Percentiles rank a stretch among this genome's conserved stretches.
These are phyloP conservation scores for Leishmania braziliensis DNA, from an alignment of 208 protist genomes.

Conservation along the genomic window DNA sequence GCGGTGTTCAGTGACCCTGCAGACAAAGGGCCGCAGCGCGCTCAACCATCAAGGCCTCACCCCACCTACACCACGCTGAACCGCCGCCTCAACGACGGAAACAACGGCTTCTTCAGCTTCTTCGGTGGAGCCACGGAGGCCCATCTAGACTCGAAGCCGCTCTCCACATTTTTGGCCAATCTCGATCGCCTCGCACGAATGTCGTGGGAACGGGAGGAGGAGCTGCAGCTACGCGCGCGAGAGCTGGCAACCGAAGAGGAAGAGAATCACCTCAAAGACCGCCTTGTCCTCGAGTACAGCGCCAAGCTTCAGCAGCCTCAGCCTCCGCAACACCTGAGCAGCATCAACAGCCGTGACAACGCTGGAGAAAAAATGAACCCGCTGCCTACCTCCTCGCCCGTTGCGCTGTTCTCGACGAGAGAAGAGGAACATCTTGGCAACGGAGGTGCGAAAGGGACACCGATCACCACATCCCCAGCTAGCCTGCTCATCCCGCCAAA, in stretches of 20 bases:
- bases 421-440: background rate
- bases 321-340: background rate
- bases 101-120: conserved; percentile 66
- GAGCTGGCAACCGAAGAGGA: conserved; percentile 52
- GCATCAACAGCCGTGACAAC: background rate
- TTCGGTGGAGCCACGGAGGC: conserved; percentile 66
- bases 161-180: conserved; percentile 55
- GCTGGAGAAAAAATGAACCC: background rate
- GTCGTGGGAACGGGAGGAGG: conserved; percentile 44
- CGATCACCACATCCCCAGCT: background rate
- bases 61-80: conserved; percentile 28
- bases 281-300: conserved; percentile 23
- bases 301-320: background rate
- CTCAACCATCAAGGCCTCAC: background rate
- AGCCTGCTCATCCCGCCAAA: background rate
- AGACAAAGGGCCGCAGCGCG: background rate
- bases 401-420: background rate
- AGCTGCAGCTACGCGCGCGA: conserved; percentile 50
- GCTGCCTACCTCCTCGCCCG: background rate
- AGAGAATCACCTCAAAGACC: conserved; percentile 35
- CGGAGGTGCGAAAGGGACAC: background rate
- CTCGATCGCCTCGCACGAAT: conserved; percentile 33
- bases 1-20: conserved; percentile 2
- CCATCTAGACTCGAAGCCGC: conserved; percentile 64
- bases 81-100: conserved; percentile 32